These are phyloP conservation scores for Annulohypoxylon truncatum DNA, from an alignment of 2,329 filamentous ascomycete species.

Conservation along the genomic window DNA sequence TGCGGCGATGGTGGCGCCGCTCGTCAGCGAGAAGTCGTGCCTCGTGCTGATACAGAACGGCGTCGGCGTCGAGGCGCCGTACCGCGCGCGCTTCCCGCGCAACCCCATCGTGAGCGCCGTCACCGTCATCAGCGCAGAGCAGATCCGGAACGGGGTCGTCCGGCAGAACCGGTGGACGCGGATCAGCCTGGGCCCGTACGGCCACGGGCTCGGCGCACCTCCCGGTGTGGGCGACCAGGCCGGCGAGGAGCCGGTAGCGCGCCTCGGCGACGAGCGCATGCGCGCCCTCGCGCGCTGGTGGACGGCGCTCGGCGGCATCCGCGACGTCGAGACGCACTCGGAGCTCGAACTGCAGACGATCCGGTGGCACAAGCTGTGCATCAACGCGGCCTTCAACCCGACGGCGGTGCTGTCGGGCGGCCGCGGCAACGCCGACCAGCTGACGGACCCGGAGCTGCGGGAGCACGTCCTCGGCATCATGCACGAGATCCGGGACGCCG, in stretches of 20 bases:
- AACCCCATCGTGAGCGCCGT: slow-evolving; percentile 74
- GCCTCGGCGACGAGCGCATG: slow-evolving; percentile 57
- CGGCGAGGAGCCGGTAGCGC: slow-evolving; percentile 48
- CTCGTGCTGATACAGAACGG: slow-evolving; percentile 79
- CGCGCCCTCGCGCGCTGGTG: slow-evolving; percentile 65
- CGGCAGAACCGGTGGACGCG: slow-evolving; percentile 80
- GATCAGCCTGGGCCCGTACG: slow-evolving; percentile 75
- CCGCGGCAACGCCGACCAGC: slow-evolving; percentile 73
- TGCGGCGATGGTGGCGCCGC: slow-evolving; percentile 68
- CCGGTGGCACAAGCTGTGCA: slow-evolving; percentile 81
- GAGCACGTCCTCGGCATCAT: slow-evolving; percentile 73
- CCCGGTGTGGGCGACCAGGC: slow-evolving; percentile 36
- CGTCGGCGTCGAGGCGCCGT: slow-evolving; percentile 76
- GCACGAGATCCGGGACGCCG: slow-evolving; percentile 74
- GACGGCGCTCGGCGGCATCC: slow-evolving; percentile 67
- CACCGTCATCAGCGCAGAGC: slow-evolving; percentile 76
- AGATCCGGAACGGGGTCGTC: slow-evolving; percentile 70
- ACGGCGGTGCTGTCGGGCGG: slow-evolving; percentile 75
- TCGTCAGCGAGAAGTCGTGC: slow-evolving; percentile 65
- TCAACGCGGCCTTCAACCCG: slow-evolving; percentile 81
- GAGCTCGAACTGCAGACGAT: slow-evolving; percentile 76
- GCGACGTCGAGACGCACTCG: slow-evolving; percentile 72
- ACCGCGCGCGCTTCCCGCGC: slow-evolving; percentile 69
- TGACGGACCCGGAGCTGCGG: slow-evolving; percentile 70
- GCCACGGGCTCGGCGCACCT: slow-evolving; percentile 60